These are phyloP conservation scores for Linnemannia zychae DNA, from an alignment of 192 early-diverging fungal genomes.

Conservation along the genomic window DNA sequence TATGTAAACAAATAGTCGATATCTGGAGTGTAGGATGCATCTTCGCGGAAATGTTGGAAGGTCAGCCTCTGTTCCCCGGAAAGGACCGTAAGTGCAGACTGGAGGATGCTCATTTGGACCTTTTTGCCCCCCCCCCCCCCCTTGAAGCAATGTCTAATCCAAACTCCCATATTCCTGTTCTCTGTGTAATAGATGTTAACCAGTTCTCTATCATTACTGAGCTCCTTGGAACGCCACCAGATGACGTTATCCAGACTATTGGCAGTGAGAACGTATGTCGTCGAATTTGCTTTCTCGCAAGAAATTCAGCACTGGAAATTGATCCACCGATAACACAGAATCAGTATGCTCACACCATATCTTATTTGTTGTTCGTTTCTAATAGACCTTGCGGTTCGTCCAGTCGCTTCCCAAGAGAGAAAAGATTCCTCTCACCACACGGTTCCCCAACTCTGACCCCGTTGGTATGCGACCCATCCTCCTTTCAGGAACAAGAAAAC, in stretches of 20 bases:
- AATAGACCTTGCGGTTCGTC: conserved; percentile 88
- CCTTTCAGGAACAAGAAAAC: neutral
- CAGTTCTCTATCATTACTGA: conserved; percentile 97
- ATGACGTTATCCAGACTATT: conserved; percentile 93
- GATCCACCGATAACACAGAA: neutral
- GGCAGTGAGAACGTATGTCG: conserved; percentile 89
- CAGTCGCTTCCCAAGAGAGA: conserved; percentile 87
- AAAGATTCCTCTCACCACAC: conserved; percentile 82
- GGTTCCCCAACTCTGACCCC: conserved; percentile 85
- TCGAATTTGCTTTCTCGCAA: neutral
- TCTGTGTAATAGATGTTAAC: conserved; percentile 76
- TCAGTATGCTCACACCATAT: neutral
- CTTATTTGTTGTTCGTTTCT: neutral
- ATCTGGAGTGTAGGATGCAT: conserved; percentile 97
- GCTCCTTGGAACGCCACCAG: conserved; percentile 92
- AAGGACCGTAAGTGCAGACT: conserved; percentile 85
- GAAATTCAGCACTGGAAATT: too few species aligned
- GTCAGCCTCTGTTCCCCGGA: conserved; percentile 95
- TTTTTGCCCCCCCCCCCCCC: too few species aligned
- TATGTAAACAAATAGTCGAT: conserved; percentile 69
- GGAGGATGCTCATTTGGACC: too few species aligned
- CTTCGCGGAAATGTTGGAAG: conserved; percentile 96
- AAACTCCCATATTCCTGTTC: neutral
- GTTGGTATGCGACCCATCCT: conserved; percentile 50
- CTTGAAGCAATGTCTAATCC: neutral